phyloP scores from a whole-genome alignment of 495 filamentous ascomycete genomes.

The Hypoxylon lienhwacheense region DNA sequence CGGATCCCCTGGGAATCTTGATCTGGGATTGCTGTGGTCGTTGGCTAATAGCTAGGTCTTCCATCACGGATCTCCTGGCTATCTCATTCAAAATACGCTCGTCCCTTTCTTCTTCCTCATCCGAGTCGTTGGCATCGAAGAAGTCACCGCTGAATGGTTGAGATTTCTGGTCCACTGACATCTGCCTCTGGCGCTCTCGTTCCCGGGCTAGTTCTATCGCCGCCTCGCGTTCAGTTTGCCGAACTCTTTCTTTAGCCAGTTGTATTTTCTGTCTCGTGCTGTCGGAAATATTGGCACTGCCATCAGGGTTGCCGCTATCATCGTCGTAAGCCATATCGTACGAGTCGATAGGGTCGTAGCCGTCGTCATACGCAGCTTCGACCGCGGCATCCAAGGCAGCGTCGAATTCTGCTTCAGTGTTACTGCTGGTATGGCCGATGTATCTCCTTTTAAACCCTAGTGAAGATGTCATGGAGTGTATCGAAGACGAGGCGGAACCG shows the following conservation, averaged over 20 bases:
- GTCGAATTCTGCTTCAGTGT: constrained; percentile 91
- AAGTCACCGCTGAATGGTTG: constrained; percentile 41
- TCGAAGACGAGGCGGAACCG: constrained; percentile 75
- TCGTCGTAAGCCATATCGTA: constrained; percentile 38
- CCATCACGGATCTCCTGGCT: constrained; percentile 82
- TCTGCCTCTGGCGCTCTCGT: constrained; percentile 50
- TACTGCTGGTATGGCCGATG: constrained; percentile 67
- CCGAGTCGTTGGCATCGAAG: constrained; percentile 73
- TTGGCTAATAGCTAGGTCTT: constrained; percentile 72
- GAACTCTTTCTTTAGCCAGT: constrained; percentile 74
- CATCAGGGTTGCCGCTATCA: constrained; percentile 39
- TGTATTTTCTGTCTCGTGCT: constrained; percentile 71
- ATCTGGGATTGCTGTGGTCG: constrained; percentile 44
- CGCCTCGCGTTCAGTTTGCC: constrained; percentile 72
- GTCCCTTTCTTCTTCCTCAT: constrained; percentile 92
- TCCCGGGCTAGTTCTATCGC: constrained; percentile 64
- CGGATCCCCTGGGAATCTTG: constrained; percentile 81
- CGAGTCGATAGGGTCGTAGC: constrained; percentile 72
- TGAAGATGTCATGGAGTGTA: constrained; percentile 76
- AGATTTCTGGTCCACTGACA: constrained; percentile 33
- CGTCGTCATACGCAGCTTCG: constrained; percentile 94
- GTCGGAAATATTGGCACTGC: constrained; percentile 52
- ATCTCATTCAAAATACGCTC: constrained; percentile 92
- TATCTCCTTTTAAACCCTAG: constrained; percentile 66
- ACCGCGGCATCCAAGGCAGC: constrained; percentile 94